These are phyloP conservation scores for Labyrinthula sp. DNA, from an alignment of 352 stramenopile genomes.

Conservation along the genomic window DNA sequence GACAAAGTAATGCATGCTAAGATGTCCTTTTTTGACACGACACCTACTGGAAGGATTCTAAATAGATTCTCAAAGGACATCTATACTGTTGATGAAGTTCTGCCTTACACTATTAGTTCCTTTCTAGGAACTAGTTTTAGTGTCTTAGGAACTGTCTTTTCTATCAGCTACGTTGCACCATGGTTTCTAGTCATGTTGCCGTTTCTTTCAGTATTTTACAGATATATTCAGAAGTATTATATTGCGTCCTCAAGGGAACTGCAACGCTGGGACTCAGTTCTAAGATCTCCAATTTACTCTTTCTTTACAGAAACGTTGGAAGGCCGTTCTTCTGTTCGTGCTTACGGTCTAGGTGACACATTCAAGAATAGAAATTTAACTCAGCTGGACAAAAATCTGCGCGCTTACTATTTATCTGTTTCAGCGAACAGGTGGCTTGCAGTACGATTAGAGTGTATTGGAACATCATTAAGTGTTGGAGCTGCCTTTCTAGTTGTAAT, in stretches of 20 bases:
- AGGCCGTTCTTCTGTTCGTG: conserved; percentile 47
- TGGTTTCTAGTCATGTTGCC: conserved; percentile 36
- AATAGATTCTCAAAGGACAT: conserved; percentile 73
- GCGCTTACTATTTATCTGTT: conserved; percentile 66
- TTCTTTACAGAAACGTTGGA: conserved; percentile 72
- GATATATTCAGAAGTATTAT: conserved; percentile 65
- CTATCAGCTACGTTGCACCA: conserved; percentile 43
- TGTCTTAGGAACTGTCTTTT: conserved; percentile 45
- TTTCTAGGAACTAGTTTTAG: conserved; percentile 45
- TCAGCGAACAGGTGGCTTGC: conserved; percentile 78
- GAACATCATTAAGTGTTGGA: conserved; percentile 62
- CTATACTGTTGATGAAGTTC: conserved; percentile 57
- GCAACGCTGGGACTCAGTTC: conserved; percentile 56
- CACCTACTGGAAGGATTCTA: conserved; percentile 67
- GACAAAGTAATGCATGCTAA: conserved; percentile 45
- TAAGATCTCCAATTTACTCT: conserved; percentile 71
- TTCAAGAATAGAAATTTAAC: conserved; percentile 34
- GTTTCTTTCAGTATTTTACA: conserved; percentile 44
- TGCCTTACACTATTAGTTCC: conserved; percentile 41
- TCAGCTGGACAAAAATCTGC: conserved; percentile 34
- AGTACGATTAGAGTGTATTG: conserved; percentile 67
- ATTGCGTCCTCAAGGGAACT: conserved; percentile 62
- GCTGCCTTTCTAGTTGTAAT: conserved; percentile 64
- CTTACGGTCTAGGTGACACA: conserved; percentile 24
- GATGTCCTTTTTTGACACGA: conserved; percentile 68